phyloP scores from a whole-genome alignment of 305 asterid genomes.

The Nicotiana rustica region DNA sequence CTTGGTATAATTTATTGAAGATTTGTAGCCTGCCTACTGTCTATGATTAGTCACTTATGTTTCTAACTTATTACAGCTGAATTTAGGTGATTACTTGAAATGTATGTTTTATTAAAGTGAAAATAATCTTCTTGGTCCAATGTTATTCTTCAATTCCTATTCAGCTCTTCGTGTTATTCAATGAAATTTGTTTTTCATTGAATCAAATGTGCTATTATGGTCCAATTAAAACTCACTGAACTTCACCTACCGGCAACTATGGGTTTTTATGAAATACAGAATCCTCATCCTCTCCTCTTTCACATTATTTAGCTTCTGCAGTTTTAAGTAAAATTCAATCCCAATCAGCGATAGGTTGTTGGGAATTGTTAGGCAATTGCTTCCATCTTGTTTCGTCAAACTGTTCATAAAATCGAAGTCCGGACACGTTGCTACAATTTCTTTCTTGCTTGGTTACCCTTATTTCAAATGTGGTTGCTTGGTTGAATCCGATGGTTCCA shows the following conservation, averaged over 20 bases:
- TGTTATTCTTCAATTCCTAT: slow-evolving; percentile 21
- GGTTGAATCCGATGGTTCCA: background rate
- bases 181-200: background rate
- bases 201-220: slow-evolving; percentile 28
- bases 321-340: background rate
- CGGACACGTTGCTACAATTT: background rate
- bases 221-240: background rate
- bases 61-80: slow-evolving; percentile 2
- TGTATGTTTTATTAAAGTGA: background rate
- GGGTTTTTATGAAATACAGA: background rate
- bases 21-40: background rate
- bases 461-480: slow-evolving; percentile 15
- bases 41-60: slow-evolving; percentile 12
- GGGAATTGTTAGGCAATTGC: background rate
- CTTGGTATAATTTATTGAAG: background rate
- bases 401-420: background rate
- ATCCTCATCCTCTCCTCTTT: slow-evolving; percentile 13
- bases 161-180: background rate
- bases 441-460: slow-evolving; percentile 28
- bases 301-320: background rate
- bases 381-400: slow-evolving; percentile 5
- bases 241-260: background rate
- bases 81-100: slow-evolving; percentile 1
- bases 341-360: background rate
- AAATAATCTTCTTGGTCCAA: background rate